Conservation (phyloP, 495 filamentous ascomycete species). For the Penicillium ochrochloron region DNA sequence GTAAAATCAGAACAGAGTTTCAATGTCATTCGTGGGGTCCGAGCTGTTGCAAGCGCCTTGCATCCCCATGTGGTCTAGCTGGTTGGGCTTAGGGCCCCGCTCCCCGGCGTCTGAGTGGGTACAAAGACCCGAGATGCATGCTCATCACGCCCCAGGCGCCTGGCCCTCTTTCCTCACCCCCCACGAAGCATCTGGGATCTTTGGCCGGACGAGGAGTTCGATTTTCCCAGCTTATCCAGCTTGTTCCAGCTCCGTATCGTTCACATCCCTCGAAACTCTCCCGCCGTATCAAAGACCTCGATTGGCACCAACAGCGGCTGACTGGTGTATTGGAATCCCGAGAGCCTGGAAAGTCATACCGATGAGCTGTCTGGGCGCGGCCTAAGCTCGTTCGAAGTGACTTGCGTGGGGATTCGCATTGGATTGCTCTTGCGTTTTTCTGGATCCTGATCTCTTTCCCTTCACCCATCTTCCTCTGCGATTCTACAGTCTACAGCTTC, state of each 20-base stretch:
- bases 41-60: slow-evolving; percentile 25
- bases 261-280: not conserved
- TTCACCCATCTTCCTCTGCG: not conserved
- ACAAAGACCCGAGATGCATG: slow-evolving; percentile 24
- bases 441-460: not conserved
- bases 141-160: slow-evolving; percentile 39
- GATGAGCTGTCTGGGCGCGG: slow-evolving; percentile 19
- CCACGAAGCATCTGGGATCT: not conserved
- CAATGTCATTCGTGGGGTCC: slow-evolving; percentile 11
- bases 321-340: not conserved
- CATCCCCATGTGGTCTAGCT: slow-evolving; percentile 25
- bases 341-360: slow-evolving; percentile 15
- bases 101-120: slow-evolving; percentile 30
- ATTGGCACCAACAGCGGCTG: slow-evolving; percentile 19
- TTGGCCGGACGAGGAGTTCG: not conserved
- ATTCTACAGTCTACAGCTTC: slow-evolving; percentile 1
- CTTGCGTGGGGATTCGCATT: slow-evolving; percentile 17
- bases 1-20: not conserved
- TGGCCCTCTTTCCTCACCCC: slow-evolving; percentile 12
- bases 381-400: slow-evolving; percentile 19
- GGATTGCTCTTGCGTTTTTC: not conserved
- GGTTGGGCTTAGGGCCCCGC: slow-evolving; percentile 11
- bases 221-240: not conserved
- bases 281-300: slow-evolving; percentile 17
- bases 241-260: not conserved